Conservation (phyloP, 805 yeast species). For the Suhomyces pyralidae region DNA sequence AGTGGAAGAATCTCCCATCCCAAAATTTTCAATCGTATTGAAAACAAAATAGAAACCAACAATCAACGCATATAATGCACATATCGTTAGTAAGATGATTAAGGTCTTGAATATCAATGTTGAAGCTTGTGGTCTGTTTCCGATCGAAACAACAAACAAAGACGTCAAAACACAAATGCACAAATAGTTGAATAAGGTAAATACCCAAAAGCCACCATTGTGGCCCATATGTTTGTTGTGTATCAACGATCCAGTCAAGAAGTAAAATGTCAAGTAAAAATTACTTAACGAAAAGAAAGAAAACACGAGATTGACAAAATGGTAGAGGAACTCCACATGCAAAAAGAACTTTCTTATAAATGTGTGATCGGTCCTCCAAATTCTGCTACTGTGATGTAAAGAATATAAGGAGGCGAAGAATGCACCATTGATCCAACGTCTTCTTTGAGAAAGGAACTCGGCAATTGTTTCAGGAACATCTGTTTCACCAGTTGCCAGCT, state of each 20-base stretch:
- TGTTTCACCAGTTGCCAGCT: conserved; percentile 30
- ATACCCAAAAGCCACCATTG: conserved; percentile 77
- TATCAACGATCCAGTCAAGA: conserved; percentile 69
- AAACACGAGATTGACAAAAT: conserved; percentile 17
- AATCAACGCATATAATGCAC: conserved; percentile 76
- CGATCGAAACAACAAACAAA: conserved; percentile 91
- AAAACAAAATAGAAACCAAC: conserved; percentile 82
- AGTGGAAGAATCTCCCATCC: conserved; percentile 40
- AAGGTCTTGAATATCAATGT: conserved; percentile 69
- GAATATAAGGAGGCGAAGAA: conserved; percentile 29
- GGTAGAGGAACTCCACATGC: conserved; percentile 23
- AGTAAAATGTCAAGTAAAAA: conserved; percentile 27
- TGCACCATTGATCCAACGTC: conserved; percentile 31
- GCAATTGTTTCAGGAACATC: conserved; percentile 27
- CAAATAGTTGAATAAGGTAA: conserved; percentile 81
- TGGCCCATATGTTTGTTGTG: conserved; percentile 47
- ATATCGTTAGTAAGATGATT: conserved; percentile 68
- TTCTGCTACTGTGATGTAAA: conserved; percentile 18
- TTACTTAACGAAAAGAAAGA: conserved; percentile 27
- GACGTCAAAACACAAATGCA: conserved; percentile 79
- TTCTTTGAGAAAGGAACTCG: conserved; percentile 26
- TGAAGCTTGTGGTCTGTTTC: conserved; percentile 97
- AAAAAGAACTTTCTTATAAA: conserved; percentile 22
- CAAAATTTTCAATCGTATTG: conserved; percentile 43
- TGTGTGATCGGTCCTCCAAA: conserved; percentile 26